Evolutionary conservation across 768 basidiomycete genomes (phyloP).

Genomic region (Paxillus rubicundulus): DNA sequence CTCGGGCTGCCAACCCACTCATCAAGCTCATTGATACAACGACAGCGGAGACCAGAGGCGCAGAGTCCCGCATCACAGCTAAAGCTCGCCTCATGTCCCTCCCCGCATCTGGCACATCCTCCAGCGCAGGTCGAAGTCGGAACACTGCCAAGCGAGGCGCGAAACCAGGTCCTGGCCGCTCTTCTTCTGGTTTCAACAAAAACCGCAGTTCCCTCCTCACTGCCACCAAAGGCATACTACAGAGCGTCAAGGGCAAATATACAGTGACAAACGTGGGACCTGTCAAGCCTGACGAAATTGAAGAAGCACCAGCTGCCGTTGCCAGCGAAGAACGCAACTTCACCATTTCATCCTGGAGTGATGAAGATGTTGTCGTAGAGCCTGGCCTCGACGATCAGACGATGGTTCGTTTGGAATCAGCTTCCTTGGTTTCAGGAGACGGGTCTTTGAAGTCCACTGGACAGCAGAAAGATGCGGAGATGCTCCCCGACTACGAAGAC

Average conservation of each 20-base stretch:
- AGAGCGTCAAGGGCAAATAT: conserved; percentile 49
- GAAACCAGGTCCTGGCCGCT: conserved; percentile 52
- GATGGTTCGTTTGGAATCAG: conserved; percentile 1
- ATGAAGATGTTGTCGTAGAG: conserved; percentile 14
- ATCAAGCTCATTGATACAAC: conserved; percentile 50
- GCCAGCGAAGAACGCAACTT: conserved; percentile 7
- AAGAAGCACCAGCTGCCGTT: conserved; percentile 2
- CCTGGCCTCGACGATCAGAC: conserved; percentile 5
- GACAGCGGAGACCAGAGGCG: conserved; percentile 14
- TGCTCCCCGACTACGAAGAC: conserved; percentile 61
- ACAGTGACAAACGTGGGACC: conserved; percentile 9
- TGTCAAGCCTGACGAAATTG: conserved; percentile 23
- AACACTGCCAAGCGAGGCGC: conserved; percentile 11
- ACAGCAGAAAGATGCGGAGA: conserved; percentile 37
- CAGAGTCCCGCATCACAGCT: conserved; percentile 44
- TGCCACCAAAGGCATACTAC: conserved; percentile 49
- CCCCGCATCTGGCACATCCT: conserved; percentile 4
- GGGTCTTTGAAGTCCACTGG: conserved; percentile 56
- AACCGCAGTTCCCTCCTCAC: conserved; percentile 54
- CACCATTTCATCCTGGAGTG: conserved; percentile 16
- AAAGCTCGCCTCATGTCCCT: conserved; percentile 46
- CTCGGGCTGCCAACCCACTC: conserved; percentile 49
- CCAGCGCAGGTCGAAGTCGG: conserved; percentile 10
- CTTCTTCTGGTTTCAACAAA: conserved; percentile 33
- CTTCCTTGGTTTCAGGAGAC: conserved; percentile 33